Percentiles rank a stretch among this genome's conserved stretches.
Conservation (phyloP, 2,329 filamentous ascomycete genomes). For the Fusarium bulbicola region DNA sequence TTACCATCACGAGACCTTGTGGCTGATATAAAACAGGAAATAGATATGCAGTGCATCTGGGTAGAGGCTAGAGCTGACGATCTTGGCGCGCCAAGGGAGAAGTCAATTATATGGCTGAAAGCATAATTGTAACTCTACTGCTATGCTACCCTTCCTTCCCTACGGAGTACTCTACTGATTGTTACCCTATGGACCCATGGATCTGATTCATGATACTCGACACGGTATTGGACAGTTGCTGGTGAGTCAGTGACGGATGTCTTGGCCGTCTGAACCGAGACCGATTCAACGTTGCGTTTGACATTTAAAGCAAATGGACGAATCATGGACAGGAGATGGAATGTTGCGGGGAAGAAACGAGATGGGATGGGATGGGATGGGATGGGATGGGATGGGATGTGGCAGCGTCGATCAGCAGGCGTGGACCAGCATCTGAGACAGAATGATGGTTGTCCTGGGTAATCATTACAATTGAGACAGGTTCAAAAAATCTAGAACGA, state of each 20-base stretch:
- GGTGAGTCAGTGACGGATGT: neutral
- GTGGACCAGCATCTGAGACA: constrained; percentile 12
- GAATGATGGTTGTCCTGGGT: neutral
- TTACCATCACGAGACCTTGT: neutral
- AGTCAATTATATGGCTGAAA: constrained; percentile 6
- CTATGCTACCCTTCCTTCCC: neutral
- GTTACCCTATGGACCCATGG: neutral
- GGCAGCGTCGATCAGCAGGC: constrained; percentile 16
- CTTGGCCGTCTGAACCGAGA: constrained; percentile 9
- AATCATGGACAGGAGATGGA: neutral
- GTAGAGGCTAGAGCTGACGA: constrained; percentile 10
- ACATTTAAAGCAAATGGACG: neutral
- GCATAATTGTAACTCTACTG: neutral
- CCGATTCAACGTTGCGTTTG: constrained; percentile 23
- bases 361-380: neutral
- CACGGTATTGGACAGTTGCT: neutral
- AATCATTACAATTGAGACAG: neutral
- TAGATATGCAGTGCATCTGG: constrained; percentile 3
- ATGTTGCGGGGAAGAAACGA: constrained; percentile 12
- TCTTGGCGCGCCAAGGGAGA: constrained; percentile 18
- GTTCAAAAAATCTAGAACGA: neutral
- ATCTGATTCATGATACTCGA: neutral
- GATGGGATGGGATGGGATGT: neutral
- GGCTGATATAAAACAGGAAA: neutral
- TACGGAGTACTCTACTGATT: neutral